A percentile compares a stretch with the other conserved stretches of the same genome.
These are phyloP conservation scores for Marasmius tenuissimus DNA, from an alignment of 1,284 basidiomycete species.

Conservation along the genomic window DNA sequence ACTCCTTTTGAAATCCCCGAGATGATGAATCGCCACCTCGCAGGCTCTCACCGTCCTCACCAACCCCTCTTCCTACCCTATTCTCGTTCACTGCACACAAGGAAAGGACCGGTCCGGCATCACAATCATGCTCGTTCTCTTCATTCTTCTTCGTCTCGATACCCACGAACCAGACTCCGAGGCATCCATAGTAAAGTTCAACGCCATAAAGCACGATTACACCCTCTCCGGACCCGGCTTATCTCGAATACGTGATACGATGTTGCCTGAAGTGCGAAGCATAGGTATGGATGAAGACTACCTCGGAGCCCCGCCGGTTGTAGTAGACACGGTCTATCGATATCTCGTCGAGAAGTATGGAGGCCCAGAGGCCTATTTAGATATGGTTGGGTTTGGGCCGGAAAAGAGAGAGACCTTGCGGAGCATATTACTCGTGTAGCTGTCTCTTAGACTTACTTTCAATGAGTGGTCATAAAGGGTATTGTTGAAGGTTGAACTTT, in stretches of 20 bases:
- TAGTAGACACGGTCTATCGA: conserved; percentile 17
- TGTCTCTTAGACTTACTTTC: not conserved
- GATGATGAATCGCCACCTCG: not conserved
- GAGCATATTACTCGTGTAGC: conserved; percentile 6
- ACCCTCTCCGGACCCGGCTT: conserved; percentile 16
- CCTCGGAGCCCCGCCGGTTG: conserved; percentile 14
- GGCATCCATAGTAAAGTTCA: conserved; percentile 6
- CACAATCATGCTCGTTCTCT: conserved; percentile 12
- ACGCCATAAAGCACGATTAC: conserved; percentile 17
- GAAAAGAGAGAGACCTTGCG: conserved; percentile 12
- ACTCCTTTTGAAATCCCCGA: not conserved
- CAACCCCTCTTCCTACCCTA: conserved; percentile 15
- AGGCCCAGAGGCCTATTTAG: conserved; percentile 15
- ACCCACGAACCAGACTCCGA: not conserved
- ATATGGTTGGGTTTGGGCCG: conserved; percentile 16
- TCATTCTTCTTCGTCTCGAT: not conserved
- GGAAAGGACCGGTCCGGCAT: conserved; percentile 21
- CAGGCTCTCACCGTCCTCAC: conserved; percentile 16
- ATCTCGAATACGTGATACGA: conserved; percentile 13
- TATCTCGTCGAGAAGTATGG: conserved; percentile 10
- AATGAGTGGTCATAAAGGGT: too few species aligned
- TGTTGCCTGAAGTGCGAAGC: conserved; percentile 18
- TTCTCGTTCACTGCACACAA: conserved; percentile 20
- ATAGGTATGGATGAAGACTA: conserved; percentile 20
- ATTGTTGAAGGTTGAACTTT: too few species aligned